Conservation (phyloP, 306 rosid species). For the Medicago arabica region DNA sequence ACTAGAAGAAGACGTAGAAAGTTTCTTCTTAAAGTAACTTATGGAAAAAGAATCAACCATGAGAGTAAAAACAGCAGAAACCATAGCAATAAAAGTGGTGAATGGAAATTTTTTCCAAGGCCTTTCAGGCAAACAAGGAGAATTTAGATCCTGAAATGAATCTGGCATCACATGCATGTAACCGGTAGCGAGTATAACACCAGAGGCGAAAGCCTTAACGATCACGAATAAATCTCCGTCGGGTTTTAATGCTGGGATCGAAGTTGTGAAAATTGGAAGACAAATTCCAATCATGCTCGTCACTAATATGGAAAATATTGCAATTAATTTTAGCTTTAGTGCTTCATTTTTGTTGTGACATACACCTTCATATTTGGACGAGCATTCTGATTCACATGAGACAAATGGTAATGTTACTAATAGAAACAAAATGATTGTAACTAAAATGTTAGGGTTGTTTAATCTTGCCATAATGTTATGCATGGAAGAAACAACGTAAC, state of each 20-base stretch:
- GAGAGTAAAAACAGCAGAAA: conserved; percentile 61
- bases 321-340: conserved; percentile 53
- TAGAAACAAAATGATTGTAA: not conserved
- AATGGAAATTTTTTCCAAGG: conserved; percentile 73
- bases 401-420: not conserved
- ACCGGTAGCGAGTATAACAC: conserved; percentile 76
- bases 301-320: conserved; percentile 49
- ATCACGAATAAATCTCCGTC: conserved; percentile 50
- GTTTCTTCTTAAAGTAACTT: conserved; percentile 45
- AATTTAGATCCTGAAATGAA: conserved; percentile 49
- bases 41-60: conserved; percentile 65
- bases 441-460: not conserved
- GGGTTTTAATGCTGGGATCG: conserved; percentile 53
- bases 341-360: conserved; percentile 55
- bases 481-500: not conserved
- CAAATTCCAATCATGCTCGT: conserved; percentile 60
- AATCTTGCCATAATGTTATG: not conserved
- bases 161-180: conserved; percentile 85
- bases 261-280: conserved; percentile 49
- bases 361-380: not conserved
- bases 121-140: conserved; percentile 54
- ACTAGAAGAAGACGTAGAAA: not conserved
- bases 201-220: conserved; percentile 68
- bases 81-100: conserved; percentile 68
- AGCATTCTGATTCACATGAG: conserved; percentile 17